These are phyloP conservation scores for Heritiera fomes DNA, from an alignment of 345 rosid genomes.

Conservation along the genomic window DNA sequence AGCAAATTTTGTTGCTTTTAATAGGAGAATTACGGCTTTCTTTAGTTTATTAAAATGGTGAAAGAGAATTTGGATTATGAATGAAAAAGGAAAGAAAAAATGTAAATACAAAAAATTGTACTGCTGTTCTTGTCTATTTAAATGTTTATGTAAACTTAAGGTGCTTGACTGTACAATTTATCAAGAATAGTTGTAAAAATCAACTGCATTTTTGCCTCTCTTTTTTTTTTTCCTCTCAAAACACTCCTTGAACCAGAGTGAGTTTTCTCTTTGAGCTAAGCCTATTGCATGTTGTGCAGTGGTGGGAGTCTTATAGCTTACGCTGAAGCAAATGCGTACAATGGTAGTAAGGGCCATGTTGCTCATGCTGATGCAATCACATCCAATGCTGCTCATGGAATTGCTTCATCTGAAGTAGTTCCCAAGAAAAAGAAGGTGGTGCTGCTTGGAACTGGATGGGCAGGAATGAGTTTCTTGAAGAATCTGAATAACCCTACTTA, in stretches of 20 bases:
- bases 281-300: slow-evolving; percentile 38
- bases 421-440: slow-evolving; percentile 84
- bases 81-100: not conserved
- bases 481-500: slow-evolving; percentile 59
- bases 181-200: not conserved
- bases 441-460: slow-evolving; percentile 98
- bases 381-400: slow-evolving; percentile 30
- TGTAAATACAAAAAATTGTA: not conserved
- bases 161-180: not conserved
- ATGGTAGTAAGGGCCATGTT: slow-evolving; percentile 53
- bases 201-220: not conserved
- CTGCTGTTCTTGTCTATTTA: not conserved
- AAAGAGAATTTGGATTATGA: not conserved
- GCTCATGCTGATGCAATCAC: slow-evolving; percentile 77
- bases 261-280: slow-evolving; percentile 2
- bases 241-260: not conserved
- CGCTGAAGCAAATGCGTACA: slow-evolving; percentile 58
- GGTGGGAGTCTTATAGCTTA: slow-evolving; percentile 86
- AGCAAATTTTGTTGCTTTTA: not conserved
- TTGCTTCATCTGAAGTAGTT: slow-evolving; percentile 43
- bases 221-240: not conserved
- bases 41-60: slow-evolving; percentile 6
- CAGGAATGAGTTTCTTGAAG: slow-evolving; percentile 89
- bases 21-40: not conserved
- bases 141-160: not conserved